Evolutionary conservation across 768 basidiomycete genomes (phyloP).

Genomic region (Suillus subalutaceus): DNA sequence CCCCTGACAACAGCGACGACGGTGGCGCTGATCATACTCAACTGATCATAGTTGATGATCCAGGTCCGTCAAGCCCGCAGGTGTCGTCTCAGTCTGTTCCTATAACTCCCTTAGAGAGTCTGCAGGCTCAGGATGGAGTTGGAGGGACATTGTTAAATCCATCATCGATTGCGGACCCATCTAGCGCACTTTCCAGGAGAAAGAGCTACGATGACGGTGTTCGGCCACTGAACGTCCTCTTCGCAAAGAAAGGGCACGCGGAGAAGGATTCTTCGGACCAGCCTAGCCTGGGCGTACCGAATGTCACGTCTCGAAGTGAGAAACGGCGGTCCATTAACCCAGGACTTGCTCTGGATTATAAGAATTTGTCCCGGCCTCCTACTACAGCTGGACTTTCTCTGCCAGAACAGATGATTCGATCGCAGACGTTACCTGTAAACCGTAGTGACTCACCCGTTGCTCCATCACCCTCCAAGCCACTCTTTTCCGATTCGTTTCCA

Average conservation of each 20-base stretch:
- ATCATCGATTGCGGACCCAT: slow-evolving; percentile 19
- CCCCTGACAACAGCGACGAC: slow-evolving; percentile 31
- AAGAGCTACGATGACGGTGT: slow-evolving; percentile 50
- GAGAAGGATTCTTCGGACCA: slow-evolving; percentile 18
- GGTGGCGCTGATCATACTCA: slow-evolving; percentile 11
- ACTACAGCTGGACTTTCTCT: slow-evolving; percentile 19
- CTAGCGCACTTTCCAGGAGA: slow-evolving; percentile 26
- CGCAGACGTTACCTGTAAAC: slow-evolving; percentile 29
- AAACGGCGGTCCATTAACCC: slow-evolving; percentile 62
- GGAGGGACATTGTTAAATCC: slow-evolving; percentile 25
- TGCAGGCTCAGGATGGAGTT: slow-evolving; percentile 14
- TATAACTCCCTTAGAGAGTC: slow-evolving; percentile 8
- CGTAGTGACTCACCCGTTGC: slow-evolving; percentile 27
- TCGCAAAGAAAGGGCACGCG: slow-evolving; percentile 23
- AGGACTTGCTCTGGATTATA: slow-evolving; percentile 39
- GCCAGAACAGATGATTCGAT: slow-evolving; percentile 31
- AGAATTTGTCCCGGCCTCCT: slow-evolving; percentile 11
- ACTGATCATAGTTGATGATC: slow-evolving; percentile 10
- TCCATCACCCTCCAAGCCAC: slow-evolving; percentile 20
- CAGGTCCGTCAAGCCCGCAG: not conserved
- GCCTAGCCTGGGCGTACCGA: slow-evolving; percentile 29
- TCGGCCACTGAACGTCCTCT: slow-evolving; percentile 41
- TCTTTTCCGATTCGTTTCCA: slow-evolving; percentile 18
- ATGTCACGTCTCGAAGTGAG: slow-evolving; percentile 41
- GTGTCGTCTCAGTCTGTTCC: slow-evolving; percentile 9